phyloP scores from a whole-genome alignment of 371 early-diverging fungal species.

The Mortierella sp. region DNA sequence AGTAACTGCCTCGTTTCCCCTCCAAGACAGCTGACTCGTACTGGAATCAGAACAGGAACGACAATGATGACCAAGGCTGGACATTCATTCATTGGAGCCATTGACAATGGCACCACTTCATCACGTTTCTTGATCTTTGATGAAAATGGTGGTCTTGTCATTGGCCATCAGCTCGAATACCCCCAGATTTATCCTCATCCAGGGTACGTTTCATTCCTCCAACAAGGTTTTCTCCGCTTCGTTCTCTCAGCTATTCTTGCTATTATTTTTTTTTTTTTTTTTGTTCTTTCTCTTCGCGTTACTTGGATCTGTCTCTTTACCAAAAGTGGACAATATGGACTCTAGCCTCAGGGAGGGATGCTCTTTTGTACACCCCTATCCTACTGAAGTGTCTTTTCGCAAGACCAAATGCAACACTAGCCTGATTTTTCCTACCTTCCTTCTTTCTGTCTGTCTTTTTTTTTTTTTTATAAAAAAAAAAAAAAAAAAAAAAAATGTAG shows the following conservation, averaged over 20 bases:
- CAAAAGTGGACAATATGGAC: too few species aligned
- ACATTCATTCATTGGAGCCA: constrained; percentile 81
- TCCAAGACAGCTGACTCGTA: too few species aligned
- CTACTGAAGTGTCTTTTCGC: too few species aligned
- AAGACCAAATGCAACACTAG: too few species aligned
- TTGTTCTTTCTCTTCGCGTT: neutral
- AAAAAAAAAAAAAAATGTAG: constrained; percentile 45
- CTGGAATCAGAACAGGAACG: neutral
- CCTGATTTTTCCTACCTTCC: neutral
- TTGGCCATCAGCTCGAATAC: constrained; percentile 86
- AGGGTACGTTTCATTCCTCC: constrained; percentile 63
- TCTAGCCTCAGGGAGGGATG: too few species aligned
- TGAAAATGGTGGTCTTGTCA: constrained; percentile 75
- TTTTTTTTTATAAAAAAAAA: neutral
- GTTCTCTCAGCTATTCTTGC: neutral
- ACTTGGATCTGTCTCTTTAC: neutral
- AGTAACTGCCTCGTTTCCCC: too few species aligned
- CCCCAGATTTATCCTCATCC: constrained; percentile 82
- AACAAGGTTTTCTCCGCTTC: neutral
- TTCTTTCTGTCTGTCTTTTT: constrained; percentile 23
- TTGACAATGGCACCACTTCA: constrained; percentile 97
- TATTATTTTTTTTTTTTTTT: neutral
- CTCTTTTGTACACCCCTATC: too few species aligned
- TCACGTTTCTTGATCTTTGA: constrained; percentile 96
- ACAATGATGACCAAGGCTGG: constrained; percentile 11